Evolutionary conservation across 1,284 basidiomycete genomes (phyloP), one percentile per base, ranked within the genome.

Genomic region (Ganoderma multipileum): DNA sequence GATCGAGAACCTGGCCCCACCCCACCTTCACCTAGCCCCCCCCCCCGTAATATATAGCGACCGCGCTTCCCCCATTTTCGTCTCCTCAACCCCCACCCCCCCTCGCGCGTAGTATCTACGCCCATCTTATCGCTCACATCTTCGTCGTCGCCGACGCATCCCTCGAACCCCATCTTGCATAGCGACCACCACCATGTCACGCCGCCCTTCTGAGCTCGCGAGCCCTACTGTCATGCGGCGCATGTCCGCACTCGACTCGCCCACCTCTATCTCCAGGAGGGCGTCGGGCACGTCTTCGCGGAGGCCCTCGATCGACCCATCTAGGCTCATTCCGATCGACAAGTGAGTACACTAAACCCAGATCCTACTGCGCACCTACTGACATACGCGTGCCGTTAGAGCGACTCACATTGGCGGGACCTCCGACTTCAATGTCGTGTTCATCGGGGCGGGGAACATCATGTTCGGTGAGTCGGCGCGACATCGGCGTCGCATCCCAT

Each of bases 371-470:
- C 5, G n/a, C 33, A 20, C 6, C 58, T 47, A 26, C 54, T 65
- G 68, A 67, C 70, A 62, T 68, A 38, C 68, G 61, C 60, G 61
- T 59, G 33, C 23, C 63, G 58, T 39, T 79, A 92, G 91, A 79
- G 80, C 81, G 30, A 82, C 81, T 65, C 87, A 89, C 67, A 78
- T 89, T 64, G 83, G 83, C 63, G 91, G 90, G 11, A 80, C 83
- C 57, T 87, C 90, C 73, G 85, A 91, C 76, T 96, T 96, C 85
- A 97, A 97, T 79, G 90, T 98, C 69, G 89, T 96, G 77, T 96
- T 96, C 81, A 86, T 97, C 75, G 95, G 95, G 64, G 95, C 95
- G 39, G 96, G 96, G 63, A 96, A 96, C 81, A 95, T 96, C 83
- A 96, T 96, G 94, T 96, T 96, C 77, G 95, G 95, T 91, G 66